phyloP scores from a whole-genome alignment of 2,329 filamentous ascomycete species.

The Juglanconis juglandina region DNA sequence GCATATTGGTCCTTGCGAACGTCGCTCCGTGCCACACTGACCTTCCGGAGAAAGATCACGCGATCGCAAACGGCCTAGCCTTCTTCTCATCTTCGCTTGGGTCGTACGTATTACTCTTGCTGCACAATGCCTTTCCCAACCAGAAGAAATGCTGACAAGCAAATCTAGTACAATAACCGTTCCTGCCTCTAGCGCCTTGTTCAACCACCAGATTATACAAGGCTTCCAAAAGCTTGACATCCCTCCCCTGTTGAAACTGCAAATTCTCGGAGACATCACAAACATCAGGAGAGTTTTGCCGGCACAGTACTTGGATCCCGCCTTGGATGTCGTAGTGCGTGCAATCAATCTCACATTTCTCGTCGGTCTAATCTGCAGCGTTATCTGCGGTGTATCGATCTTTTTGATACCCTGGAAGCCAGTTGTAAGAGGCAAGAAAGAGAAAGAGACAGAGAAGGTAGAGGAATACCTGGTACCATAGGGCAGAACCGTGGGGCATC shows the following conservation, averaged over 20 bases:
- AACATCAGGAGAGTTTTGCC: neutral
- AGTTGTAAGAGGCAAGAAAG: neutral
- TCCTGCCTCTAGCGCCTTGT: neutral
- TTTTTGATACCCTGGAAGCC: neutral
- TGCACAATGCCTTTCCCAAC: neutral
- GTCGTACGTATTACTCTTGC: neutral
- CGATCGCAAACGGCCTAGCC: constrained; percentile 13
- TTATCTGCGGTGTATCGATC: neutral
- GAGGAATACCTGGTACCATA: neutral
- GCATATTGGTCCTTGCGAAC: constrained; percentile 14
- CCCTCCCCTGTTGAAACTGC: neutral
- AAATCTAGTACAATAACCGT: neutral
- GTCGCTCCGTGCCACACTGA: constrained; percentile 13
- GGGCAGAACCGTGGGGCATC: no score
- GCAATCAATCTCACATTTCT: neutral
- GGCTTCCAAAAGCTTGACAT: neutral
- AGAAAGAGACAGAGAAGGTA: neutral
- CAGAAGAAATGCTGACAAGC: neutral
- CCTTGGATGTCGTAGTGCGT: neutral
- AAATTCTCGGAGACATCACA: neutral
- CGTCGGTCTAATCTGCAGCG: neutral
- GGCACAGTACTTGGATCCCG: neutral
- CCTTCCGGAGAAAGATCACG: constrained; percentile 8
- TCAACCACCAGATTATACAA: neutral
- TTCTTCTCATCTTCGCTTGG: constrained; percentile 5